Conservation (phyloP, 352 stramenopile genomes). For the Phytophthora crassamura region DNA sequence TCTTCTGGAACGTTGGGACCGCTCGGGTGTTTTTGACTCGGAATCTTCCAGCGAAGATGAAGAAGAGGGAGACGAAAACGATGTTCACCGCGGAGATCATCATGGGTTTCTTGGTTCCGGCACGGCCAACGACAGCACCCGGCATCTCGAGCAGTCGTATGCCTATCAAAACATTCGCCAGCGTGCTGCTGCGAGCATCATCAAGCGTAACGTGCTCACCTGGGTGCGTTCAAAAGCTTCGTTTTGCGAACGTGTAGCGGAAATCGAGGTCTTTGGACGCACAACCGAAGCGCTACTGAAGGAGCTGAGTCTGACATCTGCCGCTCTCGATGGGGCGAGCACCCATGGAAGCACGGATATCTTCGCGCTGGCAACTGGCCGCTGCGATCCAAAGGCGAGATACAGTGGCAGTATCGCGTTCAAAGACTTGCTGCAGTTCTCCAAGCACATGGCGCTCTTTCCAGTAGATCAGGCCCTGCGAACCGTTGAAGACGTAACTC, state of each 20-base stretch:
- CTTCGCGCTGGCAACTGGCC: slow-evolving; percentile 41
- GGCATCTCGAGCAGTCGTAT: slow-evolving; percentile 45
- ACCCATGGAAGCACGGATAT: slow-evolving; percentile 35
- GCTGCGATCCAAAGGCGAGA: slow-evolving; percentile 20
- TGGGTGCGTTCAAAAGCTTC: slow-evolving; percentile 61
- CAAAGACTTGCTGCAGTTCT: slow-evolving; percentile 65
- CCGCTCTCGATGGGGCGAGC: slow-evolving; percentile 6
- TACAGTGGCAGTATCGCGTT: slow-evolving; percentile 54
- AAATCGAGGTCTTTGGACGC: slow-evolving; percentile 69
- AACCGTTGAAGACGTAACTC: slow-evolving; percentile 58
- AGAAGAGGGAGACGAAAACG: slow-evolving; percentile 30
- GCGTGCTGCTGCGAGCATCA: slow-evolving; percentile 59
- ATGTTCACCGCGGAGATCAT: not conserved
- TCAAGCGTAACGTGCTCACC: slow-evolving; percentile 63
- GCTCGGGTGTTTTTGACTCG: slow-evolving; percentile 58
- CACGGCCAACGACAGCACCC: slow-evolving; percentile 14
- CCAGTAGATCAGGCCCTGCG: slow-evolving; percentile 71
- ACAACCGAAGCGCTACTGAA: slow-evolving; percentile 61
- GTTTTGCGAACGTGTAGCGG: slow-evolving; percentile 62
- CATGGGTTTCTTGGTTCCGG: not conserved
- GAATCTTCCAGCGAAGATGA: slow-evolving; percentile 47
- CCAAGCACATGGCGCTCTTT: slow-evolving; percentile 73
- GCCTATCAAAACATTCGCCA: slow-evolving; percentile 65
- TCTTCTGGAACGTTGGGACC: slow-evolving; percentile 64
- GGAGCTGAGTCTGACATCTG: slow-evolving; percentile 40